These are phyloP conservation scores for Myochromella boudieri DNA, from an alignment of 768 basidiomycete genomes.

Conservation along the genomic window DNA sequence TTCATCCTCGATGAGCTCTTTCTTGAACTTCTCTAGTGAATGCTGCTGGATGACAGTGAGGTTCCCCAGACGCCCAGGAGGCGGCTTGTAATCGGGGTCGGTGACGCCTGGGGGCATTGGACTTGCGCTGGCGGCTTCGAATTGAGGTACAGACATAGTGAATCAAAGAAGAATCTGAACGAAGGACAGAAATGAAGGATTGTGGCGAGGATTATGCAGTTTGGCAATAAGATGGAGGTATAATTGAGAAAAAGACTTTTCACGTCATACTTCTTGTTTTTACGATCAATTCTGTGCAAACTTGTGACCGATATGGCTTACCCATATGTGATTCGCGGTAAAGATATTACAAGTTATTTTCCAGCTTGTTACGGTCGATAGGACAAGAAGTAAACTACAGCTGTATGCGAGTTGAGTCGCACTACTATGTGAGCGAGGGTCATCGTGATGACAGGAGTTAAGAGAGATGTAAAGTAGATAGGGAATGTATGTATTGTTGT, in stretches of 20 bases:
- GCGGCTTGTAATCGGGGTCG: constrained; percentile 62
- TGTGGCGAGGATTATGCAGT: too few relatives aligned
- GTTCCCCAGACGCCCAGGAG: constrained; percentile 76
- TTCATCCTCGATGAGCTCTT: constrained; percentile 60
- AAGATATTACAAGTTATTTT: neutral
- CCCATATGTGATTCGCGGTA: too few relatives aligned
- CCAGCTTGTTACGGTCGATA: neutral
- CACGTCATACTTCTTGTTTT: too few relatives aligned
- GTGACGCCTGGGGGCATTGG: constrained; percentile 59
- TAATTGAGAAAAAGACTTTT: too few relatives aligned
- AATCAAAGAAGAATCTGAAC: too few relatives aligned
- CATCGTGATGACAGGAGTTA: constrained; percentile 1
- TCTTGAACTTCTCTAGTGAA: constrained; percentile 66
- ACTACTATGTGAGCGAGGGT: constrained; percentile 7
- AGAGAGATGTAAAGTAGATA: constrained; percentile 8
- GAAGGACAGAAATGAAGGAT: too few relatives aligned
- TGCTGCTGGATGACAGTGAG: constrained; percentile 59
- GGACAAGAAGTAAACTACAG: constrained; percentile 13
- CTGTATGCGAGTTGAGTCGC: constrained; percentile 37
- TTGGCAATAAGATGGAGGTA: too few relatives aligned
- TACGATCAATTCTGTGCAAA: too few relatives aligned
- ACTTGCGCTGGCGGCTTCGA: constrained; percentile 47
- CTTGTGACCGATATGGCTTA: too few relatives aligned
- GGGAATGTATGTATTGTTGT: constrained; percentile 10
- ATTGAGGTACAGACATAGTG: constrained; percentile 3